Evolutionary conservation across 169 alveolate species (phyloP).

Genomic region (Babesia gibsoni): DNA sequence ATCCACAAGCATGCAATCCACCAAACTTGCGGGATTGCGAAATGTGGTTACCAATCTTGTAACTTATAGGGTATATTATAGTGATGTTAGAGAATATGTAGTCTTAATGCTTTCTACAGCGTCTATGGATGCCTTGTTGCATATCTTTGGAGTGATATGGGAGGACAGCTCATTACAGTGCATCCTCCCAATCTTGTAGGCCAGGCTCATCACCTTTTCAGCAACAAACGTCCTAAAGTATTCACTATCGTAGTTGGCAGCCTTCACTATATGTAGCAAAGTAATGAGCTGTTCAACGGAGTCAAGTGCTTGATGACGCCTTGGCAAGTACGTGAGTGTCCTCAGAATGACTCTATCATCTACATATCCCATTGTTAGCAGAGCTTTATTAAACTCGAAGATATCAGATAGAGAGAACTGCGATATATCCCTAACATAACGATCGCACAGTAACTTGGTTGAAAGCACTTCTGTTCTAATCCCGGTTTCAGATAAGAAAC

Average conservation of each 20-base stretch:
- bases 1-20: conserved; percentile 4
- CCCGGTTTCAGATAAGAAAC: neutral
- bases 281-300: conserved; percentile 23
- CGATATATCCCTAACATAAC: conserved; percentile 14
- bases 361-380: conserved; percentile 16
- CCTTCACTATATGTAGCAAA: neutral
- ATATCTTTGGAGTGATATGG: neutral
- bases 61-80: neutral
- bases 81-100: neutral
- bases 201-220: conserved; percentile 39
- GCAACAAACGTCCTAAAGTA: conserved; percentile 10
- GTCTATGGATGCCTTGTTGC: neutral
- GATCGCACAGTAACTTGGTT: neutral
- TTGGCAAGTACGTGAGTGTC: conserved; percentile 8
- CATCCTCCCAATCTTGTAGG: conserved; percentile 19
- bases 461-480: neutral
- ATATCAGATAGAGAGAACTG: conserved; percentile 20
- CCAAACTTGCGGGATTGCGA: conserved; percentile 46
- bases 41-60: conserved; percentile 55
- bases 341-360: conserved; percentile 10
- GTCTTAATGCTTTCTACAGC: neutral
- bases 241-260: conserved; percentile 16
- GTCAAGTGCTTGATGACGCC: conserved; percentile 33
- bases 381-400: conserved; percentile 10
- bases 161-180: conserved; percentile 4